These are phyloP conservation scores for Tarenaya hassleriana DNA, from an alignment of 345 rosid species.

Conservation along the genomic window DNA sequence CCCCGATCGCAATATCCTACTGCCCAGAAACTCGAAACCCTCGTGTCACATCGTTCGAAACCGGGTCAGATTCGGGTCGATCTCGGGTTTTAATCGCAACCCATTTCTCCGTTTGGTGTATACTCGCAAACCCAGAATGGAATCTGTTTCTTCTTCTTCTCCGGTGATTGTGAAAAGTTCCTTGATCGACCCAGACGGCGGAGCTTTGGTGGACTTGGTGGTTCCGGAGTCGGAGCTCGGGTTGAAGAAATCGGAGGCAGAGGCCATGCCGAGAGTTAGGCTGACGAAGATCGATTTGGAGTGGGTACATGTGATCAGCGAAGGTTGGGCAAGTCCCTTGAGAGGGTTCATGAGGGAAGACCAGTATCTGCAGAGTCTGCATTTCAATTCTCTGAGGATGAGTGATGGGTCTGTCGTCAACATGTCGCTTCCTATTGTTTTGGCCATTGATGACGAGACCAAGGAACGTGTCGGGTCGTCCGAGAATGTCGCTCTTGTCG, in stretches of 20 bases:
- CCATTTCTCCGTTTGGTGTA: constrained; percentile 24
- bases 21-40: constrained; percentile 16
- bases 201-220: constrained; percentile 57
- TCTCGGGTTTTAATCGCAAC: constrained; percentile 34
- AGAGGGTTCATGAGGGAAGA: constrained; percentile 92
- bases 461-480: constrained; percentile 63
- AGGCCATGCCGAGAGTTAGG: constrained; percentile 54
- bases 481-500: constrained; percentile 47
- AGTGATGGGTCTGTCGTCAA: constrained; percentile 57
- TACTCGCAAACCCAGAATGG: constrained; percentile 26
- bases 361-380: constrained; percentile 86
- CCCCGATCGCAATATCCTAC: constrained; percentile 8
- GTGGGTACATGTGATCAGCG: constrained; percentile 92
- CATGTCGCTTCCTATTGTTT: constrained; percentile 94
- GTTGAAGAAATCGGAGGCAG: constrained; percentile 49
- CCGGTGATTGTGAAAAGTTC: constrained; percentile 44
- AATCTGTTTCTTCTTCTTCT: constrained; percentile 14
- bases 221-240: constrained; percentile 54
- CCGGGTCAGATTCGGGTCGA: constrained; percentile 3
- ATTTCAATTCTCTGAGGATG: constrained; percentile 64
- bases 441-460: constrained; percentile 75
- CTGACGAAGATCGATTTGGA: constrained; percentile 72
- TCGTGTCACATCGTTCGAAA: constrained; percentile 22
- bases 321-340: constrained; percentile 96
- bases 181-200: constrained; percentile 94